Base-by-base conservation (phyloP, 192 early-diverging fungal species). In the Pecoramyces ruminantium region DNA sequence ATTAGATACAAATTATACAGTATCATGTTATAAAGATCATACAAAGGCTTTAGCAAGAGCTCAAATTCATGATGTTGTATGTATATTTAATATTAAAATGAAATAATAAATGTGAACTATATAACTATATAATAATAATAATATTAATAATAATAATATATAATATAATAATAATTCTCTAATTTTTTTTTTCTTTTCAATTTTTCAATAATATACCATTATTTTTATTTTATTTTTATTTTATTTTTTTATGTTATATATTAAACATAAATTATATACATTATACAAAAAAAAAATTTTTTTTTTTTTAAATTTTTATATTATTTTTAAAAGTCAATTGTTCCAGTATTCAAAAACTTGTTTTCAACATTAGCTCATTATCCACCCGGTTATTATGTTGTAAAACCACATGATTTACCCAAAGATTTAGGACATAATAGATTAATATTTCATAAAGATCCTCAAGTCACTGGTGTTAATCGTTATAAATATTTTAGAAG, bases 401-500 rank as follows among this genome's bases (percentile, higher is more conserved):
- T 85, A 13, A 51, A 83, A 14, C 86, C 85, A 81, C 28, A 78
- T 0, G 78, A 85, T 15, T 83, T 84, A 21, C 78, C 83, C 21
- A 42, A 84, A 21, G 27, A 30, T 29, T 81, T 89, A 16, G 88
- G 90, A 9, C 38, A 85, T 13, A 87, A 89, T 82, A 84, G 89
- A 29, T 85, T 83, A 15, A 82, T 58, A 29, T 78, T 81, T 40
- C 42, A 78, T 38, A 83, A 18, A 30, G 39, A 39, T 34, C 67
- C 85, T 6, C 81, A 86, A 27, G 90, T 91, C 29, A 79, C 83
- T 3, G 90, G 90, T 27, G 81, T 78, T n/a, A 86, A 89, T 78
- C 81, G 90, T 67, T 90, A 83, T 87, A 90, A 90, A 81, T 91
- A 90, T 81, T 91, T 91, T 78, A 84, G 86, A 29, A 78, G 89